phyloP scores from a whole-genome alignment of 1,139 yeast species.

The Suhomyces anneliseae region DNA sequence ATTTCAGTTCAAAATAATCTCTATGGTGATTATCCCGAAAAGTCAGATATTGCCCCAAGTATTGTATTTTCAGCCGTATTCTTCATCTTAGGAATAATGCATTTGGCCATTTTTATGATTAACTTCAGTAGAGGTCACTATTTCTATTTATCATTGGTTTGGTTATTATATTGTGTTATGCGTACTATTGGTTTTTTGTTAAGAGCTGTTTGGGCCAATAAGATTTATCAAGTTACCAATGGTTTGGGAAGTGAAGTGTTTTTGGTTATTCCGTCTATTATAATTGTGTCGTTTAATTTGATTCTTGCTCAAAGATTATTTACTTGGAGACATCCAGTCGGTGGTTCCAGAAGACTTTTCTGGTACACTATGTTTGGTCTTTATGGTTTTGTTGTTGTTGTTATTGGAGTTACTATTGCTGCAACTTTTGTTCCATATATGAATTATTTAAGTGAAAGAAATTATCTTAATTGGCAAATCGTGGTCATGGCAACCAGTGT shows the following conservation, averaged over 20 bases:
- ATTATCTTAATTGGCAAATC: conserved; percentile 52
- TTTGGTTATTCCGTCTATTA: conserved; percentile 54
- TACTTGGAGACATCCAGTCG: conserved; percentile 81
- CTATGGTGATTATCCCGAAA: conserved; percentile 69
- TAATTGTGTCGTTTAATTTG: conserved; percentile 59
- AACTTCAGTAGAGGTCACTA: conserved; percentile 62
- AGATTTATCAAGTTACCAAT: conserved; percentile 42
- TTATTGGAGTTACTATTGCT: conserved; percentile 65
- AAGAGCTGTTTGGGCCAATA: conserved; percentile 59
- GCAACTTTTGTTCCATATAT: conserved; percentile 68
- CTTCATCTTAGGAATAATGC: conserved; percentile 47
- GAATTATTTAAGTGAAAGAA: conserved; percentile 49
- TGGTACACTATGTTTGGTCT: conserved; percentile 53
- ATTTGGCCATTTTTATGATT: conserved; percentile 48
- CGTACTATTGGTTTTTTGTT: conserved; percentile 62
- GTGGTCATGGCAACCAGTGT: conserved; percentile 61
- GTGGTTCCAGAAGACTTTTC: conserved; percentile 58
- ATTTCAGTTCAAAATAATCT: conserved; percentile 47
- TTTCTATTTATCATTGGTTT: conserved; percentile 58
- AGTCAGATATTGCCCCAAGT: conserved; percentile 59
- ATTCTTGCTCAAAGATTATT: conserved; percentile 74
- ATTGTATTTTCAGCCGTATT: conserved; percentile 60
- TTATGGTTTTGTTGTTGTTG: conserved; percentile 56
- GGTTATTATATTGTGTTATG: conserved; percentile 52
- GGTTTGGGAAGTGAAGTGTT: conserved; percentile 67